These are phyloP conservation scores for Saccharomycopsis javanensis DNA, from an alignment of 805 yeast species.

Conservation along the genomic window DNA sequence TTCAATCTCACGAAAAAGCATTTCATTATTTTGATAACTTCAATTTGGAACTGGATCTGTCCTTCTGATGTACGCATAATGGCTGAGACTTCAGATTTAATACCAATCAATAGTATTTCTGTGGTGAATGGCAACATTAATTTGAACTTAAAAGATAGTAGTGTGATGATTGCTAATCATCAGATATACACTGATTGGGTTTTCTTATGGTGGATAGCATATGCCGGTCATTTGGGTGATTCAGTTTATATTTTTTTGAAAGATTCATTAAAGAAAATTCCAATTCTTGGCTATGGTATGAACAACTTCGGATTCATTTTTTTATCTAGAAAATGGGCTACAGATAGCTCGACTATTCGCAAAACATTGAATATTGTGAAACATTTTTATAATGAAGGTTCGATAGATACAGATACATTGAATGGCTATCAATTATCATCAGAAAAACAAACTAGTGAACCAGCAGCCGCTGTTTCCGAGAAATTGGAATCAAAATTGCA, in stretches of 20 bases:
- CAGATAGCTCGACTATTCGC: conserved; percentile 41
- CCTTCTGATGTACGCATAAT: conserved; percentile 47
- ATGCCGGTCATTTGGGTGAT: conserved; percentile 56
- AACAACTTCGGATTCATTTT: conserved; percentile 65
- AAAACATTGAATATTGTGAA: conserved; percentile 1
- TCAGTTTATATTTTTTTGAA: conserved; percentile 67
- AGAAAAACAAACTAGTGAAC: neutral
- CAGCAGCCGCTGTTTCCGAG: neutral
- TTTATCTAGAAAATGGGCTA: conserved; percentile 77
- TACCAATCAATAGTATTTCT: conserved; percentile 29
- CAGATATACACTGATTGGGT: conserved; percentile 94
- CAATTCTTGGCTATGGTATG: conserved; percentile 85
- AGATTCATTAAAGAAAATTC: conserved; percentile 58
- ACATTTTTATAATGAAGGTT: conserved; percentile 2
- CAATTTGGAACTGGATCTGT: conserved; percentile 40
- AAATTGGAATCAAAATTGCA: neutral
- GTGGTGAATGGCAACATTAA: conserved; percentile 21
- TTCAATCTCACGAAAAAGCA: conserved; percentile 46
- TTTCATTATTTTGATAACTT: conserved; percentile 46
- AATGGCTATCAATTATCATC: neutral
- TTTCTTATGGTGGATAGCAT: conserved; percentile 76
- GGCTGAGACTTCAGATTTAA: conserved; percentile 28
- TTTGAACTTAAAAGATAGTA: conserved; percentile 35
- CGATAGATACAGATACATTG: neutral
- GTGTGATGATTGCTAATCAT: conserved; percentile 77